phyloP scores from a whole-genome alignment of 768 basidiomycete species.

The Plicaturopsis crispa region DNA sequence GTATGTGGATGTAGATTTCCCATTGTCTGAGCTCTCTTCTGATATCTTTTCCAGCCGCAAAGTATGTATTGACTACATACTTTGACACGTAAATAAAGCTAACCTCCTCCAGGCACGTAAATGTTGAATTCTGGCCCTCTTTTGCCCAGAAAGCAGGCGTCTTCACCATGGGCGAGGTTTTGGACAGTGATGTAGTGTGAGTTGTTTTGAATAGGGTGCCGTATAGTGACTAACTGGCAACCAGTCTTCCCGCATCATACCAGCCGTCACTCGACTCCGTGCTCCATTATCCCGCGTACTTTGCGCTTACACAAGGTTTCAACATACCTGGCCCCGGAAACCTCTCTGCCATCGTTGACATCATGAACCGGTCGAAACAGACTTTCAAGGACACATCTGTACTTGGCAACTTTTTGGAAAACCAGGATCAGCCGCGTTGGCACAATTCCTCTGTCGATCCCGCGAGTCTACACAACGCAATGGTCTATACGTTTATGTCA shows the following conservation, averaged over 20 bases:
- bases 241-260: conserved; percentile 47
- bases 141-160: conserved; percentile 74
- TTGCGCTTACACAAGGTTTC: conserved; percentile 57
- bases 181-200: conserved; percentile 45
- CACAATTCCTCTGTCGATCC: conserved; percentile 63
- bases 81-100: conserved; percentile 6
- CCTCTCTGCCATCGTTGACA: conserved; percentile 44
- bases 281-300: conserved; percentile 66
- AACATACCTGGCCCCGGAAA: conserved; percentile 63
- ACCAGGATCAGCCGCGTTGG: conserved; percentile 75
- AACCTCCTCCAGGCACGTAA: conserved; percentile 48
- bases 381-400: conserved; percentile 35
- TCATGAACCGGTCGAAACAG: conserved; percentile 44
- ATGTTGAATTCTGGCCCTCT: conserved; percentile 65
- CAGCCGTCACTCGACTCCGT: conserved; percentile 68
- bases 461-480: conserved; percentile 62
- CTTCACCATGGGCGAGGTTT: conserved; percentile 83
- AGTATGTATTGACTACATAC: conserved; percentile 30
- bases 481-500: too few species aligned
- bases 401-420: conserved; percentile 76
- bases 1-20: too few species aligned
- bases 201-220: conserved; percentile 11
- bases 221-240: conserved; percentile 11
- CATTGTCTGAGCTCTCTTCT: too few species aligned
- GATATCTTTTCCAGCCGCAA: conserved; percentile 17